A percentile compares a stretch with the other conserved stretches of the same genome.
phyloP scores from a whole-genome alignment of 495 filamentous ascomycete genomes.

The Neurospora africana region DNA sequence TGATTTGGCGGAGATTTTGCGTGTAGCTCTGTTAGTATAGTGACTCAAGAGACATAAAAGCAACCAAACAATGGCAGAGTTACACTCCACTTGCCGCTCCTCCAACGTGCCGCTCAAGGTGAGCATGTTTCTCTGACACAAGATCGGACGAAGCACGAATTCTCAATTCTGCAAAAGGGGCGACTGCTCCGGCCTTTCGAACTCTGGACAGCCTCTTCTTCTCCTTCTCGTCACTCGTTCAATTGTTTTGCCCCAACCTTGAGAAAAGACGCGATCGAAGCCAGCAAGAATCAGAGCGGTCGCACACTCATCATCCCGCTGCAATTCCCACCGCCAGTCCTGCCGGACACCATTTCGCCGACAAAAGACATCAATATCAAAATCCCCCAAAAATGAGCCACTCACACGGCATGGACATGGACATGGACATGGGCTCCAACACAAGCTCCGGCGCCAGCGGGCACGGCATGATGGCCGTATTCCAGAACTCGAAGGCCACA shows the following conservation, averaged over 20 bases:
- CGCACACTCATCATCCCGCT: neutral
- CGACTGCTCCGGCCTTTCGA: neutral
- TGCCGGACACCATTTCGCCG: neutral
- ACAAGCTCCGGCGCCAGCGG: constrained; percentile 10
- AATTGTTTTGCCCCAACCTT: neutral
- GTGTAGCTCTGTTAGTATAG: neutral
- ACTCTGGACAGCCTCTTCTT: neutral
- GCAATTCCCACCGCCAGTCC: neutral
- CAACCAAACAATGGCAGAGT: neutral
- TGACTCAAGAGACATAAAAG: neutral
- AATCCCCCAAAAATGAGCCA: constrained; percentile 4
- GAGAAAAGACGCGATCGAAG: neutral
- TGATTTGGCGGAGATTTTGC: accelerated
- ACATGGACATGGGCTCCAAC: constrained; percentile 1
- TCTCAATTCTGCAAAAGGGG: neutral
- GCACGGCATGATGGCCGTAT: constrained; percentile 43
- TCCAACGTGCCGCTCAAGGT: neutral
- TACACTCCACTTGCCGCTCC: neutral
- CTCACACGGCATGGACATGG: constrained; percentile 1
- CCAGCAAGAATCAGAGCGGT: neutral
- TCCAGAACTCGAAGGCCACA: constrained; percentile 54
- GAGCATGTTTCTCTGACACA: neutral
- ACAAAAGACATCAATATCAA: neutral
- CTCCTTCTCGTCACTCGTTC: neutral
- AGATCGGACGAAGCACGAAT: neutral